Evolutionary conservation across 208 protist genomes (phyloP).

Genomic region (Naegleria fowleri): DNA sequence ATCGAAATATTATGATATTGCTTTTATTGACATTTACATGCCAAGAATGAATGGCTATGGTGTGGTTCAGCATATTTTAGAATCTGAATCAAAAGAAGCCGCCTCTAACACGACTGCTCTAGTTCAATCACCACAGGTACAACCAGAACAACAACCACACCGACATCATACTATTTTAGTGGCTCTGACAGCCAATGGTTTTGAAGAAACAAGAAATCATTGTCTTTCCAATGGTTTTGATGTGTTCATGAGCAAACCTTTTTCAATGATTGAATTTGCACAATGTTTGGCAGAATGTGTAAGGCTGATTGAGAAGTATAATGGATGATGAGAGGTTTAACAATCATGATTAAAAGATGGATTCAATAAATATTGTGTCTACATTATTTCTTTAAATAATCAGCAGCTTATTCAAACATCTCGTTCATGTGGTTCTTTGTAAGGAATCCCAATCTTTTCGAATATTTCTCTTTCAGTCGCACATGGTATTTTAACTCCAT

Average conservation of each 20-base stretch:
- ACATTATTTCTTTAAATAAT: neutral
- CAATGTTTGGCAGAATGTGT: neutral
- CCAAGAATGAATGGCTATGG: conserved; percentile 37
- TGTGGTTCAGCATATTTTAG: neutral
- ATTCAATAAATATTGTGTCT: no score
- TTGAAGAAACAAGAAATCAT: neutral
- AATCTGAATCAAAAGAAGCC: neutral
- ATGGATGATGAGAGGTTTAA: no score
- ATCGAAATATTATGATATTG: conserved; percentile 26
- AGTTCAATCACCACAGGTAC: no score
- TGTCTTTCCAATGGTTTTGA: neutral
- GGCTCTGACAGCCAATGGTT: neutral
- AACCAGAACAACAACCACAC: no score
- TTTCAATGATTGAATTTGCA: neutral
- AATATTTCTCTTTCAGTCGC: conserved; percentile 48
- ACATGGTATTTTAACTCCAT: conserved; percentile 33
- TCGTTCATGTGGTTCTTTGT: conserved; percentile 41
- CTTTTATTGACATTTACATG: conserved; percentile 43
- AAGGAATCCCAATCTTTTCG: conserved; percentile 41
- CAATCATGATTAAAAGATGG: no score
- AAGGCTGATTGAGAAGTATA: no score
- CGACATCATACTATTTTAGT: neutral
- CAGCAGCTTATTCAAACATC: conserved; percentile 29
- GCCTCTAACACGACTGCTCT: neutral
- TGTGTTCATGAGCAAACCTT: neutral